phyloP scores from a whole-genome alignment of 2,329 filamentous ascomycete species.

The Microcera coccophila region DNA sequence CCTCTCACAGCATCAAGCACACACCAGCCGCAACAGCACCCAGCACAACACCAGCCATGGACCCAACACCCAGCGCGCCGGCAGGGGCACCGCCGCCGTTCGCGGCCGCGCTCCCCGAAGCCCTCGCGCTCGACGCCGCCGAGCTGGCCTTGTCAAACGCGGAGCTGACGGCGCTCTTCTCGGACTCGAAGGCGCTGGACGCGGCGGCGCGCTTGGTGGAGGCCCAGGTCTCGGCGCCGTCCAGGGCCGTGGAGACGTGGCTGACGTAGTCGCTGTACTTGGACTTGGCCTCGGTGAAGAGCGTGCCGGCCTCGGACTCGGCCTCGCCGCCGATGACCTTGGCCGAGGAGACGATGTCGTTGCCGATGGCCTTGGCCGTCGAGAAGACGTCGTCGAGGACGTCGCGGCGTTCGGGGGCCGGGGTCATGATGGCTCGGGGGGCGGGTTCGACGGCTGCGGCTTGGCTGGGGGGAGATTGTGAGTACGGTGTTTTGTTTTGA shows the following conservation, averaged over 20 bases:
- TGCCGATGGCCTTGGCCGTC: slow-evolving; percentile 3
- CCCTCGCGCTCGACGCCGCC: slow-evolving; percentile 1
- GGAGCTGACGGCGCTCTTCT: slow-evolving; percentile 7
- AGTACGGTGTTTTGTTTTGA: background rate
- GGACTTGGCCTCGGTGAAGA: slow-evolving; percentile 6
- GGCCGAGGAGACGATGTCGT: background rate
- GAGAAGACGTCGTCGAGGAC: slow-evolving; percentile 14
- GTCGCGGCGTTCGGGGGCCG: slow-evolving; percentile 14
- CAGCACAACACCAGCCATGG: slow-evolving; percentile 15
- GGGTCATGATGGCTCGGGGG: slow-evolving; percentile 12
- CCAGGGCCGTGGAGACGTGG: background rate
- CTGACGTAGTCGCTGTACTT: slow-evolving; percentile 4
- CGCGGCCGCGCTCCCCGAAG: no score
- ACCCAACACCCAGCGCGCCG: slow-evolving; percentile 2
- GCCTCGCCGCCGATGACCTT: slow-evolving; percentile 2
- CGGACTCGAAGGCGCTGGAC: background rate
- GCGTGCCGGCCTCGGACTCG: slow-evolving; percentile 1
- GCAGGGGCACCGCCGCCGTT: slow-evolving; percentile 18
- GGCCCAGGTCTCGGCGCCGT: slow-evolving; percentile 3
- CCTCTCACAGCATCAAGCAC: no score
- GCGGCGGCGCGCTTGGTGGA: slow-evolving; percentile 9
- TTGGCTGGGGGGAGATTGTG: slow-evolving; percentile 1
- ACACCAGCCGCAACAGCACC: slow-evolving; percentile 21
- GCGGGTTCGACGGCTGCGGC: slow-evolving; percentile 1
- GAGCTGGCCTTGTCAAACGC: slow-evolving; percentile 2